Conservation (phyloP, 371 early-diverging fungal species). For the Rhizopus stolonifer region DNA sequence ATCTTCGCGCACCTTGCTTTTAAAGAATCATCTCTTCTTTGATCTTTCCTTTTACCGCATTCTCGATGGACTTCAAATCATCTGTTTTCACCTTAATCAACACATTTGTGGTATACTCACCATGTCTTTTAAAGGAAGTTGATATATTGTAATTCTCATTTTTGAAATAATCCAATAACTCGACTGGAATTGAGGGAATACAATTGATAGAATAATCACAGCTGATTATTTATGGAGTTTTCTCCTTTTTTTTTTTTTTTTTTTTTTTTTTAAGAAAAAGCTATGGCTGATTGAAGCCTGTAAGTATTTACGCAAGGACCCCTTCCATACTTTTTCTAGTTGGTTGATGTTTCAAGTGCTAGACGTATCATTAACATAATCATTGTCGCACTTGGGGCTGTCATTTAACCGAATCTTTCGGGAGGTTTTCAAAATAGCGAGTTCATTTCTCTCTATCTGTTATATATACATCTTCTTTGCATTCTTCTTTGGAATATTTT, state of each 20-base stretch:
- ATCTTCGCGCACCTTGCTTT: no score
- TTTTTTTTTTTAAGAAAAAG: neutral
- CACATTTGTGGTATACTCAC: neutral
- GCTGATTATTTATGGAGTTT: neutral
- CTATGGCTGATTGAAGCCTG: neutral
- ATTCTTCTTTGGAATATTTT: no score
- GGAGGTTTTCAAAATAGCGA: no score
- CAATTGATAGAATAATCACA: neutral
- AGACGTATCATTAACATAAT: slow-evolving; percentile 9
- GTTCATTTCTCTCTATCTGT: no score
- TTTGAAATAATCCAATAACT: neutral
- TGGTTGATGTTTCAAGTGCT: neutral
- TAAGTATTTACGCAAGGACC: neutral
- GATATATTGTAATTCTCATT: neutral
- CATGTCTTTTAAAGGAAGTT: neutral
- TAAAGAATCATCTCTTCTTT: no score
- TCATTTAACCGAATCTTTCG: no score
- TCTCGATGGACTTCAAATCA: neutral
- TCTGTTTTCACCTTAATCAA: neutral
- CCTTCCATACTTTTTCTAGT: neutral
- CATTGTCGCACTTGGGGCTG: no score
- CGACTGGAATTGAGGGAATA: neutral
- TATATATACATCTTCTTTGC: no score
- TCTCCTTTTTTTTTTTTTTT: no score
- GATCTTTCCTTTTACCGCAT: neutral